phyloP scores from a whole-genome alignment of 192 early-diverging fungal species.

The Phlyctochytrium planicorne region DNA sequence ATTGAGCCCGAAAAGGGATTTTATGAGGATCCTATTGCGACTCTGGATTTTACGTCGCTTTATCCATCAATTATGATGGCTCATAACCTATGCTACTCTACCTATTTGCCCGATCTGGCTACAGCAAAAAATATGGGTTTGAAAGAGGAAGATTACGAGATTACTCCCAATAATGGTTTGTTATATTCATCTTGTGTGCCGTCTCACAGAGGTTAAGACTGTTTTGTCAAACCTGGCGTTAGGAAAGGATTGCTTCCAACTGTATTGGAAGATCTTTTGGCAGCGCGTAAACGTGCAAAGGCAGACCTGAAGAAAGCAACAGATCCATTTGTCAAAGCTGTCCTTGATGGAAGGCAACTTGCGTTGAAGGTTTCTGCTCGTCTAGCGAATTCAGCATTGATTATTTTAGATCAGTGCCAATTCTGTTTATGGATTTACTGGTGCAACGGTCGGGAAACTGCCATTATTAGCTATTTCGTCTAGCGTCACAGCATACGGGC shows the following conservation, averaged over 20 bases:
- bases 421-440: conserved; percentile 97
- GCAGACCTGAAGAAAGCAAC: conserved; percentile 93
- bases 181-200: background rate
- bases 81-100: conserved; percentile 98
- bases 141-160: conserved; percentile 79
- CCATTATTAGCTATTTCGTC: conserved; percentile 93
- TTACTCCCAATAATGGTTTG: conserved; percentile 84
- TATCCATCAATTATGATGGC: conserved; percentile 99
- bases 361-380: conserved; percentile 74
- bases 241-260: conserved; percentile 84
- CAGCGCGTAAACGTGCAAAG: conserved; percentile 91
- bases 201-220: conserved; percentile 45
- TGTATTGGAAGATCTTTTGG: conserved; percentile 85
- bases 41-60: conserved; percentile 95
- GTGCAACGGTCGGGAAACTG: conserved; percentile 87
- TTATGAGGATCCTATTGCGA: conserved; percentile 94
- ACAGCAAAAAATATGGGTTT: conserved; percentile 45
- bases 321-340: conserved; percentile 91
- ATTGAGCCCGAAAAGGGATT: conserved; percentile 93
- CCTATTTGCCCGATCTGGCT: conserved; percentile 65
- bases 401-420: conserved; percentile 60
- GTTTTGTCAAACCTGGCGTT: conserved; percentile 76
- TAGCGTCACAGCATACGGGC: conserved; percentile 90
- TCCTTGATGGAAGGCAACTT: conserved; percentile 94
- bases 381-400: background rate